Conservation (phyloP, 352 stramenopile species). For the Pythium guiyangense region DNA sequence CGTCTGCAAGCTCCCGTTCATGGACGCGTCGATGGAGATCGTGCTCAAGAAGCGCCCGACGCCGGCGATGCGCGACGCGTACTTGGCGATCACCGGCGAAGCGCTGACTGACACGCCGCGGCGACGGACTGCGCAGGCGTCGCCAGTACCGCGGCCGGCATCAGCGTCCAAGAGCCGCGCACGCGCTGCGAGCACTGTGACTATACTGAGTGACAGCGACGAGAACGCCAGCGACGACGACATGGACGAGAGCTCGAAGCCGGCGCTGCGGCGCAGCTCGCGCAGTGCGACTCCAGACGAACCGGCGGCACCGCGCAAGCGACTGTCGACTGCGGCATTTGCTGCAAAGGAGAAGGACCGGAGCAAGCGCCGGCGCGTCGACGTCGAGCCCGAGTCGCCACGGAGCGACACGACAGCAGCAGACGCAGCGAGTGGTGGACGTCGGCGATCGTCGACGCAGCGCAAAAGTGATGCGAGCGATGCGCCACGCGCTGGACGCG, state of each 20-base stretch:
- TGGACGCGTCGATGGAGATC: conserved; percentile 67
- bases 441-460: conserved; percentile 1
- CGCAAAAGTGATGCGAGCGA: background rate
- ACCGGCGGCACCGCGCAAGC: conserved; percentile 5
- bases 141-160: conserved; percentile 11
- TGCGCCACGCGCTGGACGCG: background rate
- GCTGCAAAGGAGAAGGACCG: background rate
- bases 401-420: conserved; percentile 7
- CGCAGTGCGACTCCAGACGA: background rate
- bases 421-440: background rate
- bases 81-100: conserved; percentile 53
- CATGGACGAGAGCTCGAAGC: conserved; percentile 10
- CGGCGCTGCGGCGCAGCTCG: conserved; percentile 8
- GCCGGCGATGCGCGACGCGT: conserved; percentile 66
- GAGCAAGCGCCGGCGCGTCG: conserved; percentile 17
- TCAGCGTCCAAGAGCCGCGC: background rate
- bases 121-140: conserved; percentile 15
- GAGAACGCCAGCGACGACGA: conserved; percentile 7
- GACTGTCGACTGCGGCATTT: background rate
- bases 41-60: conserved; percentile 74
- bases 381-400: conserved; percentile 11
- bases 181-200: background rate
- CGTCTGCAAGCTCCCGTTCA: conserved; percentile 47
- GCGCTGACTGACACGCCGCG: conserved; percentile 42
- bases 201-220: background rate